Evolutionary conservation across 2,329 filamentous ascomycete genomes (phyloP).

Genomic region (Didymella glomerata): DNA sequence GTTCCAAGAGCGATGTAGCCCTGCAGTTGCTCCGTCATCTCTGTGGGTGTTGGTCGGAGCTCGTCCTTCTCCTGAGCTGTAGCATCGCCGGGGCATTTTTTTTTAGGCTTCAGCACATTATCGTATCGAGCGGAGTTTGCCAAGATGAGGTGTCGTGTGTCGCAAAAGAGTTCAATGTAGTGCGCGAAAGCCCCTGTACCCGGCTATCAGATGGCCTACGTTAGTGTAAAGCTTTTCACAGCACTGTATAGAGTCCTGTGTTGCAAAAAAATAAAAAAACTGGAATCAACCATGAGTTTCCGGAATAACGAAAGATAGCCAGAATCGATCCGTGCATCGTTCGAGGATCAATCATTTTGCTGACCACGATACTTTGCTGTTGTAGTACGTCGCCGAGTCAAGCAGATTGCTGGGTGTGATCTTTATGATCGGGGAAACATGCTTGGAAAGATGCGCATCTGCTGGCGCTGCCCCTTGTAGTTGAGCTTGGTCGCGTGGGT

Average conservation of each 20-base stretch:
- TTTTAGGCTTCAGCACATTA: neutral
- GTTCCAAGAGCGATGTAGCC: no score
- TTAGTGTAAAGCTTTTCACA: no score
- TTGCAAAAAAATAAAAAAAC: no score
- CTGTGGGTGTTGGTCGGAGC: neutral
- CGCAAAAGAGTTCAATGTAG: neutral
- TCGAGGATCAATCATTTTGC: neutral
- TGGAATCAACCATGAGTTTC: no score
- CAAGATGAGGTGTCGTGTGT: slow-evolving; percentile 2
- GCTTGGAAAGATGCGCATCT: neutral
- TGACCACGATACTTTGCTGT: neutral
- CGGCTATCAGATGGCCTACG: neutral
- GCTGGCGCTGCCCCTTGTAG: neutral
- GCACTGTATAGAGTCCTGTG: neutral
- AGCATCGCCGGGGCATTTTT: neutral
- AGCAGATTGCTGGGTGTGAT: neutral
- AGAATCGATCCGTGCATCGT: neutral
- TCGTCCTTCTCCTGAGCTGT: no score
- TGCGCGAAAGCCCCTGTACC: slow-evolving; percentile 4
- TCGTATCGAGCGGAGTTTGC: slow-evolving; percentile 1
- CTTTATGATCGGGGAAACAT: neutral
- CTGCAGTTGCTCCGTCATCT: neutral
- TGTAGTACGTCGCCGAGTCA: neutral
- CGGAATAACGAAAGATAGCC: neutral
- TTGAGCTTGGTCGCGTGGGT: slow-evolving; percentile 14